Conservation (phyloP, 2,329 filamentous ascomycete species). For the Microsporum canis region DNA sequence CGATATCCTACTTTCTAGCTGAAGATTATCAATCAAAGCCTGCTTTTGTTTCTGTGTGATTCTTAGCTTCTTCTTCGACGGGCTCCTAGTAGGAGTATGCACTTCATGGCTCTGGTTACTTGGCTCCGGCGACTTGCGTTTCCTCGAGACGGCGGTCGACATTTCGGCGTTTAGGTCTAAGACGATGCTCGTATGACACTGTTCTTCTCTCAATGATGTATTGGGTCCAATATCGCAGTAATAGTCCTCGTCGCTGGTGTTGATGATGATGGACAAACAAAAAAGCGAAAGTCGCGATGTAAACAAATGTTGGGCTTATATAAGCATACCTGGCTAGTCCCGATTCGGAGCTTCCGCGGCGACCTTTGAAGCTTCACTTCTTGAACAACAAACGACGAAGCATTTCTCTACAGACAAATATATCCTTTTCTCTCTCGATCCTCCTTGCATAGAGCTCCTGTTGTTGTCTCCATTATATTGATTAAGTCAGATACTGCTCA, state of each 20-base stretch:
- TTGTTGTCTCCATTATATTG: neutral
- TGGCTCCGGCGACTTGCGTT: slow-evolving; percentile 30
- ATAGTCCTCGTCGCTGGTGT: neutral
- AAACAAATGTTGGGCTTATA: slow-evolving; percentile 9
- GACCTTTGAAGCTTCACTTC: neutral
- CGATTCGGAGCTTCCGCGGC: slow-evolving; percentile 4
- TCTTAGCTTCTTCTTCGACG: slow-evolving; percentile 51
- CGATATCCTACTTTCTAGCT: slow-evolving; percentile 61
- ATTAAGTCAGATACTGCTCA: neutral
- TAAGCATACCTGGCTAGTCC: slow-evolving; percentile 8
- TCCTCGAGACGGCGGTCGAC: slow-evolving; percentile 25
- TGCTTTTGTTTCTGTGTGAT: slow-evolving; percentile 68
- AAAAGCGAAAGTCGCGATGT: slow-evolving; percentile 5
- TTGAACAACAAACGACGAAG: slow-evolving; percentile 1
- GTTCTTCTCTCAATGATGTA: neutral
- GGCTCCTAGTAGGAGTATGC: slow-evolving; percentile 42
- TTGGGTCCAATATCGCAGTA: neutral
- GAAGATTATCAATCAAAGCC: slow-evolving; percentile 75
- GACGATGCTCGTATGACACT: neutral
- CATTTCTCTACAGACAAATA: neutral
- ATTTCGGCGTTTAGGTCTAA: slow-evolving; percentile 19
- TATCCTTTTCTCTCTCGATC: neutral
- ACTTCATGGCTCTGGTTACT: slow-evolving; percentile 32
- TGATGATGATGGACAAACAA: neutral
- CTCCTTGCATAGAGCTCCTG: neutral